These are phyloP conservation scores for Suhomyces xylopsoci DNA, from an alignment of 805 yeast species.

Conservation along the genomic window DNA sequence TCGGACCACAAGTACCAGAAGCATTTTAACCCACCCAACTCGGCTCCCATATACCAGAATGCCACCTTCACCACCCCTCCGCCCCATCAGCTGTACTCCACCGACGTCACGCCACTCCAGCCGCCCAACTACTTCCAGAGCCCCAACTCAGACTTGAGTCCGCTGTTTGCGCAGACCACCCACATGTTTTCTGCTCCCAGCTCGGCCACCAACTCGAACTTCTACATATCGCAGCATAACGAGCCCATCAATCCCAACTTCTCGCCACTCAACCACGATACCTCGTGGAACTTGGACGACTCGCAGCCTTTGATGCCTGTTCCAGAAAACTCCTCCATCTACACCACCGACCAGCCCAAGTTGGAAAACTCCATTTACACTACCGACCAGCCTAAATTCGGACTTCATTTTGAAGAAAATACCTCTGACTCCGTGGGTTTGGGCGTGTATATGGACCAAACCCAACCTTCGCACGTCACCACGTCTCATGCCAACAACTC, in stretches of 20 bases:
- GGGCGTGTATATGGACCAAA: conserved; percentile 3
- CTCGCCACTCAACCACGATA: conserved; percentile 1
- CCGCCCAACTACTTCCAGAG: conserved; percentile 3
- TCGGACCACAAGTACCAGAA: background rate
- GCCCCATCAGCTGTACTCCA: background rate
- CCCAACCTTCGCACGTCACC: background rate
- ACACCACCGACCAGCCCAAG: background rate
- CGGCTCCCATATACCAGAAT: background rate
- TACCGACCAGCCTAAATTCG: background rate
- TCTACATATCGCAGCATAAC: background rate
- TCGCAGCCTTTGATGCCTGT: background rate
- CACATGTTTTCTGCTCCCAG: conserved; percentile 7
- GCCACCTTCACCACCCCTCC: conserved; percentile 3
- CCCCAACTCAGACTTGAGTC: conserved; percentile 5
- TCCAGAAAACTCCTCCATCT: background rate
- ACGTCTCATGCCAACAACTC: background rate
- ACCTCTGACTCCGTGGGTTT: background rate
- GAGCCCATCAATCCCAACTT: background rate
- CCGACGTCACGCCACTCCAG: conserved; percentile 4
- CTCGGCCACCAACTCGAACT: conserved; percentile 6
- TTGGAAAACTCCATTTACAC: background rate
- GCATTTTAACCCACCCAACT: background rate
- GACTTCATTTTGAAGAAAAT: background rate
- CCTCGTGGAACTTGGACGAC: background rate
- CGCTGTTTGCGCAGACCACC: background rate